Evolutionary conservation across 2,329 filamentous ascomycete species (phyloP), one percentile per base, ranked within the genome.

Genomic region (Neopestalotiopsis clavispora): DNA sequence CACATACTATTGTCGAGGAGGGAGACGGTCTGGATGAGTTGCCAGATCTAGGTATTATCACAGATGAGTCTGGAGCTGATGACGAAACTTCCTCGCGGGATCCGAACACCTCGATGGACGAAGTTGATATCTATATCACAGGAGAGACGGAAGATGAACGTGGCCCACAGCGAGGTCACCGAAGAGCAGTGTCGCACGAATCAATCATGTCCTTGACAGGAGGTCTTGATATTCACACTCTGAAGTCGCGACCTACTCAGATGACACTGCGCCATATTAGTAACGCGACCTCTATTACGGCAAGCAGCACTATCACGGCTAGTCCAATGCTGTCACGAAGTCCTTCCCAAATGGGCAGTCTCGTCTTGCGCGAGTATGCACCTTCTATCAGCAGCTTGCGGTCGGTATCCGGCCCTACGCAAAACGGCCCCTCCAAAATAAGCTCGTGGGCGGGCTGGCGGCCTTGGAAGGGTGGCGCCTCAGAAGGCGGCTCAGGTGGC

Each of bases 141-240:
- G 71, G 73, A n/a, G 75, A 74, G 59, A 72, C 69, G 2, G 75
- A 75, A 71, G 79, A 78, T 60, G 80, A 80, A 66, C 78, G 71
- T 71, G 79, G 75, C 73, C 80, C 82, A 73, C 79, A 78, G 68
- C 83, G 81, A 66, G 79, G 80, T 1, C 80, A 95, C 4, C 92
- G 89, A 56, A 90, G 92, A 40, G 86, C 90, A 2, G 78, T 90
- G 1, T 97, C 95, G 1, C 94, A 97, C 74, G 95, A 98, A 78
- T 97, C 94, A 20, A 91, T 98, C 70, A 88, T 98, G 73, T 98
- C 95, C 0, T 87, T 97, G 1, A 89, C 91, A 0, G 94, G 94
- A 4, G 94, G 94, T 2, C 91, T 97, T 78, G 95, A 98, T 77
- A 97, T 97, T 64, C 94, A 97, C 78, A 94, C 92, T 0, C 85